Conservation (phyloP, 2,329 filamentous ascomycete genomes). For the Sporothrix variecibatus region DNA sequence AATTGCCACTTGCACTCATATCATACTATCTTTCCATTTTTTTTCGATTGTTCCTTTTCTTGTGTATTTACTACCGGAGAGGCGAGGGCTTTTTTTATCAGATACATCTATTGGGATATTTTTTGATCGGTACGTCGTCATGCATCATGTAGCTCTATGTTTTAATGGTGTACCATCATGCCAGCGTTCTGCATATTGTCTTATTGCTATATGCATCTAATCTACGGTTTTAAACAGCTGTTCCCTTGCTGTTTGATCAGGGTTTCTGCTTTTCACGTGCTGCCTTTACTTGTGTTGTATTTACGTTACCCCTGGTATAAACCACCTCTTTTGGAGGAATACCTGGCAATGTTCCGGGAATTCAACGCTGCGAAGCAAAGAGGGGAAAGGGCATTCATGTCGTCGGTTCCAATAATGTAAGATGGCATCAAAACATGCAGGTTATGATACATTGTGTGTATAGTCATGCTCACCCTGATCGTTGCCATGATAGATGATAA, state of each 20-base stretch:
- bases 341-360: too few species aligned
- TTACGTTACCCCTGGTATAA: too few species aligned
- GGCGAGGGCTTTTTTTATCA: neutral
- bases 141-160: neutral
- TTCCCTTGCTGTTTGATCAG: neutral
- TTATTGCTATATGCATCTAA: neutral
- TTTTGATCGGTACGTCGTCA: neutral
- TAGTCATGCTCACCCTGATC: too few species aligned
- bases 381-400: too few species aligned
- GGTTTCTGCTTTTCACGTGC: too few species aligned
- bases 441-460: too few species aligned
- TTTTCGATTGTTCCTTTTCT: neutral
- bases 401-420: too few species aligned
- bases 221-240: neutral
- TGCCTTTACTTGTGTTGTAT: too few species aligned
- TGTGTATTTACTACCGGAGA: neutral
- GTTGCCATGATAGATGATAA: too few species aligned
- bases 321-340: too few species aligned
- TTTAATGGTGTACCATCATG: neutral
- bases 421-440: too few species aligned
- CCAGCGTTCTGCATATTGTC: neutral
- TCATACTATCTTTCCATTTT: neutral
- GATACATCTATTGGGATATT: neutral
- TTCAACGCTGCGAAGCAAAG: too few species aligned
- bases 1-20: neutral